Conservation (phyloP, 805 yeast genomes). For the Limtongozyma cylindracea region DNA sequence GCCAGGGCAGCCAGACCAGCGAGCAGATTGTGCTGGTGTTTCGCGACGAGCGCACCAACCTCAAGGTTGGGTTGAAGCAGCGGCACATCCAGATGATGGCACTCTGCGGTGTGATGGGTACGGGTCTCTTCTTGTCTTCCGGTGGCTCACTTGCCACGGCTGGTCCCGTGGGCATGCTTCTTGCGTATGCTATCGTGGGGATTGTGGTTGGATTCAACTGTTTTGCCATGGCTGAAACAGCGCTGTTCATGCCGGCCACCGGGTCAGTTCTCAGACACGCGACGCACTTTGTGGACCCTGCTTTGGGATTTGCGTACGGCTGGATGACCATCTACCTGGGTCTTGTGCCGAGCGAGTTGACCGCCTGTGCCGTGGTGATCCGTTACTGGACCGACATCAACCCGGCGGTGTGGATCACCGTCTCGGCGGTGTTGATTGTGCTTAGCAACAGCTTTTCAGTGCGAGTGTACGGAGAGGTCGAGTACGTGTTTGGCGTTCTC, state of each 20-base stretch:
- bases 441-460: too few species aligned
- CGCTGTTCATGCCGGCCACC: conserved; percentile 12
- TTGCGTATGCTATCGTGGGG: conserved; percentile 10
- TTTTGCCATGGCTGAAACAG: conserved; percentile 12
- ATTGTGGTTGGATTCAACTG: conserved; percentile 13
- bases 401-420: neutral
- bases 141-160: conserved; percentile 22
- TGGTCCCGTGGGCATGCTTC: conserved; percentile 10
- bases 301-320: neutral
- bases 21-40: too few species aligned
- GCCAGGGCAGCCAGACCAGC: too few species aligned
- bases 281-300: conserved; percentile 5
- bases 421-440: too few species aligned
- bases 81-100: neutral
- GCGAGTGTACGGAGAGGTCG: conserved; percentile 9
- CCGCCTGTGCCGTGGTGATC: conserved; percentile 15
- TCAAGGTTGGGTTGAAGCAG: neutral
- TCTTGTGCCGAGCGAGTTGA: conserved; percentile 5
- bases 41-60: too few species aligned
- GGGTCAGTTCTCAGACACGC: conserved; percentile 11
- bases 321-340: neutral
- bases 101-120: conserved; percentile 10
- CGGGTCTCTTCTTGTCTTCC: conserved; percentile 29
- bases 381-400: conserved; percentile 8
- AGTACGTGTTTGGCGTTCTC: conserved; percentile 6